These are phyloP conservation scores for Grammothele lineata DNA, from an alignment of 768 basidiomycete genomes.

Conservation along the genomic window DNA sequence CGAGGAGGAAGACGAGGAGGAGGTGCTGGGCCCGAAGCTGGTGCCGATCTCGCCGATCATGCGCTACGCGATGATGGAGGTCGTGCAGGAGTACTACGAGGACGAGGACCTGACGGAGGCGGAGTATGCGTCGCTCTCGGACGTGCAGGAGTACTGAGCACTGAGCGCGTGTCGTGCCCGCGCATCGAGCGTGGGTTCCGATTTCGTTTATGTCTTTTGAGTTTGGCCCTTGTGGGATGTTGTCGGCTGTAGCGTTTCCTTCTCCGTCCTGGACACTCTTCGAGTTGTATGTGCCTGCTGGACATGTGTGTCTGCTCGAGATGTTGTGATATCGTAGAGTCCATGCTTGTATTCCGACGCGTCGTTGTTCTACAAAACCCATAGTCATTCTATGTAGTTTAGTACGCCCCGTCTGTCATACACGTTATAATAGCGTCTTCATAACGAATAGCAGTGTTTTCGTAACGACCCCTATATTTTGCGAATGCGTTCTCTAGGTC, in stretches of 20 bases:
- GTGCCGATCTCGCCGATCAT: slow-evolving; percentile 78
- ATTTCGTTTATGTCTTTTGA: not conserved
- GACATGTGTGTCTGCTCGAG: no score
- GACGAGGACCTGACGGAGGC: slow-evolving; percentile 69
- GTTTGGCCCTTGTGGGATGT: no score
- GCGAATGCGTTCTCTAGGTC: not conserved
- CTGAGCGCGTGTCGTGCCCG: not conserved
- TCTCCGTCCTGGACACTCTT: no score
- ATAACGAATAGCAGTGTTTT: not conserved
- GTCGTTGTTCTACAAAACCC: no score
- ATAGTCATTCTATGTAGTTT: no score
- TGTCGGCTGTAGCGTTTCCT: no score
- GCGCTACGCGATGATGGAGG: slow-evolving; percentile 79
- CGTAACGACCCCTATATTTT: no score
- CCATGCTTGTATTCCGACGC: no score
- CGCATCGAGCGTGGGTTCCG: not conserved
- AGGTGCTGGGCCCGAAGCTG: slow-evolving; percentile 67
- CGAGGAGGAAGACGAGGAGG: slow-evolving; percentile 43
- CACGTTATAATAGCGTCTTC: no score
- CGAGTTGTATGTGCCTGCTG: no score
- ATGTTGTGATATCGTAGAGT: no score
- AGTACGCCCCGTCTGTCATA: no score
- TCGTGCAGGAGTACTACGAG: slow-evolving; percentile 79
- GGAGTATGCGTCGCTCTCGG: slow-evolving; percentile 76
- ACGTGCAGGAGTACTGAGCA: slow-evolving; percentile 67